These are phyloP conservation scores for Sugiyamaella pinicola DNA, from an alignment of 1,139 yeast species.

Conservation along the genomic window DNA sequence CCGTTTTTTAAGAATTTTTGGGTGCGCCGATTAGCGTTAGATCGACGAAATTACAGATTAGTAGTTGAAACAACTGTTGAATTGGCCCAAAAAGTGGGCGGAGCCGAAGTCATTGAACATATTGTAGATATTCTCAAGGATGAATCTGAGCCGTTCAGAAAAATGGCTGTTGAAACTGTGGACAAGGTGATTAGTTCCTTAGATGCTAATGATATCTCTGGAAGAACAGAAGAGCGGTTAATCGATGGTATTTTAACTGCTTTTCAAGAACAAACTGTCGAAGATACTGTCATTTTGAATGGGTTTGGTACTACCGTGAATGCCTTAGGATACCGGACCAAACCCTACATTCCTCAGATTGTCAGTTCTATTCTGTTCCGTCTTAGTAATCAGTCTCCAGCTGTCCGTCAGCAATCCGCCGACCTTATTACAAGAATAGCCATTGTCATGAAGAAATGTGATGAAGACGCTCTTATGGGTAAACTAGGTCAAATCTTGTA, in stretches of 20 bases:
- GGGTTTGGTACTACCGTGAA: constrained; percentile 68
- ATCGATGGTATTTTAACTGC: constrained; percentile 85
- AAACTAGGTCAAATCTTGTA: constrained; percentile 76
- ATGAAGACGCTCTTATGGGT: constrained; percentile 61
- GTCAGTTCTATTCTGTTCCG: constrained; percentile 74
- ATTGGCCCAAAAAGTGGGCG: constrained; percentile 69
- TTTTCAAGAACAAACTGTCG: constrained; percentile 72
- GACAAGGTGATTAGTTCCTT: constrained; percentile 50
- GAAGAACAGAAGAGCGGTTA: constrained; percentile 63
- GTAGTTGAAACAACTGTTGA: constrained; percentile 76
- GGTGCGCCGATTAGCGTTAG: constrained; percentile 56
- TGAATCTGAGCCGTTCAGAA: constrained; percentile 76
- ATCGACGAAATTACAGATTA: constrained; percentile 54
- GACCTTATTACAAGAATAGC: constrained; percentile 71
- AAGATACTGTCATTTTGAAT: constrained; percentile 57
- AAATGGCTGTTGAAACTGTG: constrained; percentile 76
- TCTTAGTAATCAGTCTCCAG: constrained; percentile 70
- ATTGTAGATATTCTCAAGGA: constrained; percentile 69
- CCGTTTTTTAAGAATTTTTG: constrained; percentile 76
- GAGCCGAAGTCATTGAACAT: constrained; percentile 58
- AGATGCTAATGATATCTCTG: constrained; percentile 57
- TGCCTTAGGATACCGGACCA: constrained; percentile 69
- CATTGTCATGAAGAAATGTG: constrained; percentile 67
- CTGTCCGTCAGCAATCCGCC: constrained; percentile 82
- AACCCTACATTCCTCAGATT: constrained; percentile 75